phyloP scores from a whole-genome alignment of 768 basidiomycete genomes.

The Leccinum variicolor region DNA sequence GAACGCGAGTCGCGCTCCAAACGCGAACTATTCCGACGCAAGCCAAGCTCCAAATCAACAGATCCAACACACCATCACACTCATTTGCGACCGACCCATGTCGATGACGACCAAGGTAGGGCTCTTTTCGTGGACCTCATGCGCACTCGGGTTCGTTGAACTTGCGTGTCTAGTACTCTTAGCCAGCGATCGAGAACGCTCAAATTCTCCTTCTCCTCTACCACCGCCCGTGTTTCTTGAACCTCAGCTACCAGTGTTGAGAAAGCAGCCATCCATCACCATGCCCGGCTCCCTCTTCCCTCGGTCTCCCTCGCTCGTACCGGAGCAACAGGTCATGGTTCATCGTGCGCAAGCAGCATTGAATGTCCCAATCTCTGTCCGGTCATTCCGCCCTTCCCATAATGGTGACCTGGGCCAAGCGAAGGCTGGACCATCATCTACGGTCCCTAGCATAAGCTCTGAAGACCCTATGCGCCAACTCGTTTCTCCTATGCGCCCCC shows the following conservation, averaged over 20 bases:
- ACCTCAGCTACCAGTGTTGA: conserved; percentile 32
- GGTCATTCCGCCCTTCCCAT: neutral
- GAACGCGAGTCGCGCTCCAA: conserved; percentile 10
- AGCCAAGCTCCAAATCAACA: conserved; percentile 21
- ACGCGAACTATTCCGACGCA: conserved; percentile 6
- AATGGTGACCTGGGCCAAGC: neutral
- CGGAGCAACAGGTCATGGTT: conserved; percentile 27
- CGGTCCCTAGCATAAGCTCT: neutral
- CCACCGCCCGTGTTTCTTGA: conserved; percentile 13
- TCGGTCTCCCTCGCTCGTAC: conserved; percentile 64
- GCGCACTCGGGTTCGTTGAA: conserved; percentile 3
- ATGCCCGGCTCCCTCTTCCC: conserved; percentile 83
- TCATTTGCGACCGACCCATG: neutral
- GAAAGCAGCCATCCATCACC: conserved; percentile 42
- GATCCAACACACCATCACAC: conserved; percentile 6
- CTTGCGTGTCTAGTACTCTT: conserved; percentile 17
- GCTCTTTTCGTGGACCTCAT: neutral
- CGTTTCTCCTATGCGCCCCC: conserved; percentile 33
- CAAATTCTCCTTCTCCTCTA: conserved; percentile 18
- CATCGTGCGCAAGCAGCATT: neutral
- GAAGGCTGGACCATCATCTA: conserved; percentile 18
- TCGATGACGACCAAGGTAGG: conserved; percentile 23
- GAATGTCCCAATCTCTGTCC: neutral
- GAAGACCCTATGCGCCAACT: conserved; percentile 7
- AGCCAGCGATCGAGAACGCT: conserved; percentile 17